Percentiles rank a stretch among this genome's conserved stretches.
Conservation (phyloP, 495 filamentous ascomycete genomes). For the Sordaria brevicollis region DNA sequence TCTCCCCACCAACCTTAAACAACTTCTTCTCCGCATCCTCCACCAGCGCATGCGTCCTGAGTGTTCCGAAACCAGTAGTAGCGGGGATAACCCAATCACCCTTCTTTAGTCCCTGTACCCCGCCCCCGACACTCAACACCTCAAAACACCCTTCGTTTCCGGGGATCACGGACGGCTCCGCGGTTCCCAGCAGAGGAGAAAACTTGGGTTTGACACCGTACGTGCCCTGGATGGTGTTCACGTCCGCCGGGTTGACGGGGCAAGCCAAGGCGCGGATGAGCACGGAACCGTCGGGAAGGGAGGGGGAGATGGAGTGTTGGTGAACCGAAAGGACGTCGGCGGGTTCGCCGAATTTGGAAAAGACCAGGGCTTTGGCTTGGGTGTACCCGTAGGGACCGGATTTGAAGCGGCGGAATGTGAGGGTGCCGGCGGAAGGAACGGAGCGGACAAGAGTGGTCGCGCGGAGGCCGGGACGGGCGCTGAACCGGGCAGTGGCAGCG, state of each 20-base stretch:
- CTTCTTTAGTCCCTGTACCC: constrained; percentile 35
- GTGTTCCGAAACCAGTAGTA: constrained; percentile 72
- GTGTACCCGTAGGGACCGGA: constrained; percentile 79
- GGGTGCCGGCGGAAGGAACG: not conserved
- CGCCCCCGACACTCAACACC: constrained; percentile 54
- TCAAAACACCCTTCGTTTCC: constrained; percentile 94
- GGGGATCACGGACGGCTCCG: constrained; percentile 45
- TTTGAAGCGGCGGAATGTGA: constrained; percentile 15
- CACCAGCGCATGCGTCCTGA: constrained; percentile 80
- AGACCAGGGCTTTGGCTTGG: constrained; percentile 88
- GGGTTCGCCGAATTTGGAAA: constrained; percentile 77
- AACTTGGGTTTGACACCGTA: constrained; percentile 80
- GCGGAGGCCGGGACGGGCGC: not conserved
- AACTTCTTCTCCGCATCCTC: constrained; percentile 47
- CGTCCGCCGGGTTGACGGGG: constrained; percentile 93
- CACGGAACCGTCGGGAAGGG: constrained; percentile 62
- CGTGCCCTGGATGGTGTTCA: constrained; percentile 90
- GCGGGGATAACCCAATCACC: constrained; percentile 94
- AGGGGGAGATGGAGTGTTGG: constrained; percentile 69
- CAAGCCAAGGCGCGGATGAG: constrained; percentile 62
- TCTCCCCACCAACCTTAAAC: constrained; percentile 48
- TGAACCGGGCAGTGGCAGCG: not conserved
- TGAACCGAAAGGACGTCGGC: constrained; percentile 70
- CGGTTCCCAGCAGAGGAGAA: constrained; percentile 60
- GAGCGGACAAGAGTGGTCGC: not conserved